Base-by-base conservation (phyloP, 768 basidiomycete species). In the Phlebiopsis flavidoalba region DNA sequence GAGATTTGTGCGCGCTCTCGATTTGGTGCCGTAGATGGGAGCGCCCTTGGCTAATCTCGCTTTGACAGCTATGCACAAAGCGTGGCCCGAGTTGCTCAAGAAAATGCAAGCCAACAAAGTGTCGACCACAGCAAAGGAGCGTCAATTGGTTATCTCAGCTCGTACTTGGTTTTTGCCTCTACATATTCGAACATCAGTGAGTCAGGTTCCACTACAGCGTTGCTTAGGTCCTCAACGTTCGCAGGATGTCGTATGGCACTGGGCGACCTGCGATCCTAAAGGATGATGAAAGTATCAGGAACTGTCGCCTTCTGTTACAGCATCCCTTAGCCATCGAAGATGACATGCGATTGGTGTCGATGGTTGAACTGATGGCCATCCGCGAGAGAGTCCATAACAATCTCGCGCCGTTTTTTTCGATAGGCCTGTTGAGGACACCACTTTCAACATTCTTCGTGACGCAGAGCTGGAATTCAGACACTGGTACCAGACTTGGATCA, bases 81-180 rank as follows among this genome's bases (percentile, higher is more conserved):
- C 95, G 31, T 98, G 95, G 90, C 88, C 93, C 12, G 83, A 80
- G 68, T 77, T 98, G 22, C 75, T 87, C 47, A 83, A 83, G 65
- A 83, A 91, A 26, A 95, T 98, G 85, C 83, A 88, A 60, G 78
- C 79, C 17, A 82, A 81, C 62, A 87, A 88, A 67, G 72, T 76
- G 5, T 79, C 83, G 57, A 71, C 78, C 31, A 76, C 81, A 22
- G 79, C 84, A 64, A 78, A 80, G 56, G 94, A 98, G 67, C 82
- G 85, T 49, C 84, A 91, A 33, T 78, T 98, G 24, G 86, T 97
- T 46, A 83, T 92, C 57, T 86, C 87, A 17, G 82, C 92, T 24
- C 83, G 95, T 49, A 93, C 88, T 8, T 98, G 94, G 94, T 94
- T 97, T n/a, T 70, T 93, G 93, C 68, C 78, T 95, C 15, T 95